Percentiles rank a stretch among this genome's conserved stretches.
phyloP scores from a whole-genome alignment of 2,329 filamentous ascomycete genomes.

The Cercospora sp. region DNA sequence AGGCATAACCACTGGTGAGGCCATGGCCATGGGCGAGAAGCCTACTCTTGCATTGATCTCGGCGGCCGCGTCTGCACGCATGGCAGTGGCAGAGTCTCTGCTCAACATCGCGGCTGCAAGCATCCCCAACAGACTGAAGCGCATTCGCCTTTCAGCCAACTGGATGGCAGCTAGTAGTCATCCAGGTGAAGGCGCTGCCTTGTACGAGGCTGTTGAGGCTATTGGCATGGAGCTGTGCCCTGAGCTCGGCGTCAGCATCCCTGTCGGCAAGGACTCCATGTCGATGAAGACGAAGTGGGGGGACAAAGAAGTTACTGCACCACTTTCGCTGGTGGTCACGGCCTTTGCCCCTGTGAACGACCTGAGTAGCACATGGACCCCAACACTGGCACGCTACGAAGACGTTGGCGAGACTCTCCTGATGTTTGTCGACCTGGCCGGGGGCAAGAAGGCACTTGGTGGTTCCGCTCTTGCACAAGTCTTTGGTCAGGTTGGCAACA shows the following conservation, averaged over 20 bases:
- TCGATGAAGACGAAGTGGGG: constrained; percentile 99
- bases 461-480: constrained; percentile 90
- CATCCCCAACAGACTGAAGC: constrained; percentile 68
- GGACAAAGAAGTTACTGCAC: constrained; percentile 83
- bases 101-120: constrained; percentile 88
- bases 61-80: constrained; percentile 83
- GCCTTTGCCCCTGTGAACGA: constrained; percentile 84
- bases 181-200: constrained; percentile 83
- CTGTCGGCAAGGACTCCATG: constrained; percentile 96
- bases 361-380: constrained; percentile 88
- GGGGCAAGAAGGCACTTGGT: constrained; percentile 77
- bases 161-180: constrained; percentile 99
- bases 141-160: constrained; percentile 89
- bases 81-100: constrained; percentile 92
- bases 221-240: constrained; percentile 92
- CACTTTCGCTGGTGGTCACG: constrained; percentile 86
- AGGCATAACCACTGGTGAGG: constrained; percentile 78
- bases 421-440: constrained; percentile 86
- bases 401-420: constrained; percentile 87
- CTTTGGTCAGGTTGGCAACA: constrained; percentile 79
- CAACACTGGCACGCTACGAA: constrained; percentile 76
- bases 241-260: constrained; percentile 85
- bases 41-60: constrained; percentile 87
- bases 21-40: constrained; percentile 97
- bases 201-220: constrained; percentile 91